Evolutionary conservation across 305 asterid genomes (phyloP).

Genomic region (Fraxinus albicans): DNA sequence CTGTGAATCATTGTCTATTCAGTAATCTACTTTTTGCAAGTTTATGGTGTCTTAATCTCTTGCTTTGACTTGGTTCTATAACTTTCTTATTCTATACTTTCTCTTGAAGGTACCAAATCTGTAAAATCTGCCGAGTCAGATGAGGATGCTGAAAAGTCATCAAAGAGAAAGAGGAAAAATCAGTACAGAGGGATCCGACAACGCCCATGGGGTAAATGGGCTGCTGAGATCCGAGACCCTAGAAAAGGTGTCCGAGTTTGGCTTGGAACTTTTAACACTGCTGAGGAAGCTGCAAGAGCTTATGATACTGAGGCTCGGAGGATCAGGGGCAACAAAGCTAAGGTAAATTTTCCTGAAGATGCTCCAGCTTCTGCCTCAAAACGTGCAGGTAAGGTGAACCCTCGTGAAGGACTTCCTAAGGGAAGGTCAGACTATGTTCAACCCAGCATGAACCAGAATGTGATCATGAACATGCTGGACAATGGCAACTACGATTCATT

Average conservation of each 20-base stretch:
- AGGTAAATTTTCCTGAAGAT: conserved; percentile 86
- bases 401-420: conserved; percentile 34
- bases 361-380: conserved; percentile 40
- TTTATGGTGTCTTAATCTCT: background rate
- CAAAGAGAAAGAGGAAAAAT: conserved; percentile 89
- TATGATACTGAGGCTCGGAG: conserved; percentile 88
- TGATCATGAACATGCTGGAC: conserved; percentile 36
- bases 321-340: conserved; percentile 91
- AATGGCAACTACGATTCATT: conserved; percentile 45
- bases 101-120: conserved; percentile 43
- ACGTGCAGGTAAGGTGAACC: conserved; percentile 35
- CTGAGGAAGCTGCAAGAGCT: conserved; percentile 98
- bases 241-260: conserved; percentile 94
- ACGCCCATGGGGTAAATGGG: conserved; percentile 99
- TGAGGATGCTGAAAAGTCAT: conserved; percentile 58
- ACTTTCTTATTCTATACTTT: background rate
- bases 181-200: conserved; percentile 94
- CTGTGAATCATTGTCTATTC: background rate
- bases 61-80: background rate
- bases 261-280: conserved; percentile 94
- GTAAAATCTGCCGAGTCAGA: conserved; percentile 43
- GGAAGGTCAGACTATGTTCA: conserved; percentile 36
- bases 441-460: conserved; percentile 31
- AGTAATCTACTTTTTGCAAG: background rate
- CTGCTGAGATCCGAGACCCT: conserved; percentile 98